phyloP scores from a whole-genome alignment of 169 alveolate genomes.

The Plasmodium berghei region DNA sequence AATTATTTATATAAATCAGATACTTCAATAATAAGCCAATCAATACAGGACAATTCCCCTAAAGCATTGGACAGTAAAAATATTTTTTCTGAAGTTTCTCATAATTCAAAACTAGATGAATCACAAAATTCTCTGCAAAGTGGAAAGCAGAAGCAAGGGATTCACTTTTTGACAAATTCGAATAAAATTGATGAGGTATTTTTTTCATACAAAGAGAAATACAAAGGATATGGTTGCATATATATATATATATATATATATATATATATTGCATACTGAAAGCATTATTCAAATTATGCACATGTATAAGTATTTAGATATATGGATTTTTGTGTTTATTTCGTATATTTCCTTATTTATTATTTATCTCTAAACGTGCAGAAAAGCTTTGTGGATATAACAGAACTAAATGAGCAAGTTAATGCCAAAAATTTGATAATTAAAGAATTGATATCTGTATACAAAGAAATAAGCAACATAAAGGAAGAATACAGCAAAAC shows the following conservation, averaged over 20 bases:
- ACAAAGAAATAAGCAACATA: constrained; percentile 62
- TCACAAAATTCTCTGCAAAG: neutral
- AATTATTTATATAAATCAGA: neutral
- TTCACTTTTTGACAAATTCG: neutral
- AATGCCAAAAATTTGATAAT: constrained; percentile 32
- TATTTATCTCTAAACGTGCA: constrained; percentile 2
- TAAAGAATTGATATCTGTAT: constrained; percentile 38
- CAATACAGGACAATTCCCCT: constrained; percentile 12
- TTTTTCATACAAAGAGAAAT: neutral
- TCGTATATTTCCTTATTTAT: neutral
- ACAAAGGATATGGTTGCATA: neutral
- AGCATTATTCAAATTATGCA: neutral
- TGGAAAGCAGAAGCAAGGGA: neutral
- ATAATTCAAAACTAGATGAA: neutral
- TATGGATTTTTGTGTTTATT: neutral
- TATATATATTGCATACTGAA: neutral
- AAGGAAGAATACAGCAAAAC: constrained; percentile 50
- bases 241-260: no score
- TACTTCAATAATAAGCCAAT: neutral
- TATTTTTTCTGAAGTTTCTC: neutral
- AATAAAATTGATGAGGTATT: constrained; percentile 17
- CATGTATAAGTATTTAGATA: neutral
- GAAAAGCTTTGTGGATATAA: constrained; percentile 12
- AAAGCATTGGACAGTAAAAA: neutral
- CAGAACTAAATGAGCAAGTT: constrained; percentile 14